Percentiles rank a stretch among this genome's conserved stretches.
These are phyloP conservation scores for Rhodocollybia butyracea DNA, from an alignment of 768 basidiomycete species.

Conservation along the genomic window DNA sequence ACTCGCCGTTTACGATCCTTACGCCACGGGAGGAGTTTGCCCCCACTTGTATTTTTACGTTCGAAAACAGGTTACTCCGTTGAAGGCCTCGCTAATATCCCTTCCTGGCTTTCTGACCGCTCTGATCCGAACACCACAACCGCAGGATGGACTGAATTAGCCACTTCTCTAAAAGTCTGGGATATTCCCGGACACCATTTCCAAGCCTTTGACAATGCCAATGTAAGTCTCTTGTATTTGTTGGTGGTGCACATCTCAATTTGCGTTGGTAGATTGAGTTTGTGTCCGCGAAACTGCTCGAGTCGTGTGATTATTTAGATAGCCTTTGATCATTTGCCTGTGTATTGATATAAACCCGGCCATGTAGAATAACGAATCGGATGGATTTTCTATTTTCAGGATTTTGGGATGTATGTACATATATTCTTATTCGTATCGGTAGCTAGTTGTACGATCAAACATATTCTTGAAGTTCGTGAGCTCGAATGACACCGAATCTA, in stretches of 20 bases:
- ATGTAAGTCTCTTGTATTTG: slow-evolving; percentile 36
- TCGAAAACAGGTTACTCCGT: slow-evolving; percentile 39
- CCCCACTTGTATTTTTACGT: slow-evolving; percentile 50
- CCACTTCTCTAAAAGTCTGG: not conserved
- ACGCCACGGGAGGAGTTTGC: slow-evolving; percentile 15
- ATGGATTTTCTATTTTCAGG: too few species aligned
- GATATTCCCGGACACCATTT: slow-evolving; percentile 8
- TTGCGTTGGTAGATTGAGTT: slow-evolving; percentile 21
- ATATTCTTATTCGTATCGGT: too few species aligned
- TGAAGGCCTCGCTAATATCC: slow-evolving; percentile 30
- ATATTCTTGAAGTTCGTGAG: too few species aligned
- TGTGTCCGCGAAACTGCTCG: slow-evolving; percentile 27
- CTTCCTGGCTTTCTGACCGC: slow-evolving; percentile 18
- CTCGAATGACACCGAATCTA: too few species aligned
- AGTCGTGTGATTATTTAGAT: slow-evolving; percentile 25
- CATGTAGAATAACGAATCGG: too few species aligned
- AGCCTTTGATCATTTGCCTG: slow-evolving; percentile 2
- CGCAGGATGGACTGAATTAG: not conserved
- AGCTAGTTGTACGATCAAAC: too few species aligned
- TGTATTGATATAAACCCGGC: not conserved
- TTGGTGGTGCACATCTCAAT: not conserved
- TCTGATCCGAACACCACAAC: not conserved
- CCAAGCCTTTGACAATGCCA: slow-evolving; percentile 14
- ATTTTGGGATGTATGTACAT: too few species aligned
- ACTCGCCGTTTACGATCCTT: slow-evolving; percentile 44